These are phyloP conservation scores for Umbelopsis sp. DNA, from an alignment of 371 early-diverging fungal species.

Conservation along the genomic window DNA sequence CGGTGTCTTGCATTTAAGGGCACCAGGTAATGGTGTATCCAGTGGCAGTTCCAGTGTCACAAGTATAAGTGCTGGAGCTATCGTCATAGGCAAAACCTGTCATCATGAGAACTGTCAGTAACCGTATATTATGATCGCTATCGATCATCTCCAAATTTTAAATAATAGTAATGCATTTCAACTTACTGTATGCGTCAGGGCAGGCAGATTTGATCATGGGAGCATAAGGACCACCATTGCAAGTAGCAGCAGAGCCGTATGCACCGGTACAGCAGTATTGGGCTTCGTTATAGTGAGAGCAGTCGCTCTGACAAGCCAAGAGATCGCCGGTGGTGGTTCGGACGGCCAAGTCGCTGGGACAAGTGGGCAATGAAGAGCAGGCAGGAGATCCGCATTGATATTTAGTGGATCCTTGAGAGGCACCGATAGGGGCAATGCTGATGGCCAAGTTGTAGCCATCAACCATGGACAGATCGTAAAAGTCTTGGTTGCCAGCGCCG, in stretches of 20 bases:
- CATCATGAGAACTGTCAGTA: too few relatives aligned
- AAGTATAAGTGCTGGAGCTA: conserved; percentile 43
- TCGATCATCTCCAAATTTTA: too few relatives aligned
- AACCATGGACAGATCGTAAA: conserved; percentile 48
- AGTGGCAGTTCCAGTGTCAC: conserved; percentile 26
- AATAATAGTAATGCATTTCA: too few relatives aligned
- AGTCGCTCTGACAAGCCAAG: conserved; percentile 37
- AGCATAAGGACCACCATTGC: conserved; percentile 35
- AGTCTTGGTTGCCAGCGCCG: conserved; percentile 26
- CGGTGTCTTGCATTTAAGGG: conserved; percentile 21
- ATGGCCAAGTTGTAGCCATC: conserved; percentile 47
- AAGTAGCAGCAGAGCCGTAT: conserved; percentile 25
- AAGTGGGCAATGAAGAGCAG: conserved; percentile 33
- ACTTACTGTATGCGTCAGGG: conserved; percentile 44
- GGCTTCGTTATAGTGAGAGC: conserved; percentile 32
- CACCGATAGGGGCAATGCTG: conserved; percentile 32
- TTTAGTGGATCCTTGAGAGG: conserved; percentile 24
- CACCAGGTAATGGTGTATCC: conserved; percentile 54
- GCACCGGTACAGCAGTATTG: conserved; percentile 43
- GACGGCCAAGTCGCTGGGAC: conserved; percentile 28
- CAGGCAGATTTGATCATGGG: conserved; percentile 35
- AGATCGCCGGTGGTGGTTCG: conserved; percentile 22
- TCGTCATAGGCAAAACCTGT: conserved; percentile 56
- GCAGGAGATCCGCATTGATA: conserved; percentile 39
- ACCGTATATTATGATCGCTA: neutral